Percentiles rank a stretch among this genome's conserved stretches.
These are phyloP conservation scores for Sugiyamaella boreocaroliniensis DNA, from an alignment of 805 yeast species.

Conservation along the genomic window DNA sequence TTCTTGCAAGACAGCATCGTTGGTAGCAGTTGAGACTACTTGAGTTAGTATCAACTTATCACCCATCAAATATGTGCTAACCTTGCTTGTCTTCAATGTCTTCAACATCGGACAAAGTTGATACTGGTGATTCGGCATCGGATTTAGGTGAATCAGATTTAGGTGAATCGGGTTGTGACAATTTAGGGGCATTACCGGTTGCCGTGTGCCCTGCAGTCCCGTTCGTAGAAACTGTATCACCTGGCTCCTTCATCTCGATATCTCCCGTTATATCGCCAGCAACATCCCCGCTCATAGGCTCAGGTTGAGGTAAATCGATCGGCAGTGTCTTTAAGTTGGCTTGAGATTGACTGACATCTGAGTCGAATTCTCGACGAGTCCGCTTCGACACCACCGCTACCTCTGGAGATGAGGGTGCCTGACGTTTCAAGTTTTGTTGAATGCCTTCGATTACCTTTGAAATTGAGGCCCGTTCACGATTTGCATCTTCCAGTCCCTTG, in stretches of 20 bases:
- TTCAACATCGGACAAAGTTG: neutral
- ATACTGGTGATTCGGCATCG: neutral
- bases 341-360: neutral
- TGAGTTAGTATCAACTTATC: too few relatives aligned
- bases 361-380: neutral
- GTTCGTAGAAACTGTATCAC: too few relatives aligned
- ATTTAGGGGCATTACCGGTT: too few relatives aligned
- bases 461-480: neutral
- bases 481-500: neutral
- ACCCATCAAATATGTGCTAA: too few relatives aligned
- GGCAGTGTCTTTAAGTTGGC: too few relatives aligned
- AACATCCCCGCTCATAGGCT: too few relatives aligned
- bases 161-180: neutral
- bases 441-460: neutral
- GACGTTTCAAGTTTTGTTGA: neutral
- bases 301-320: too few relatives aligned
- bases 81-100: neutral
- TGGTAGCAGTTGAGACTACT: too few relatives aligned
- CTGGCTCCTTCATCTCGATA: too few relatives aligned
- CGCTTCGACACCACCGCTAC: neutral
- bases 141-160: neutral
- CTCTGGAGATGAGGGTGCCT: neutral
- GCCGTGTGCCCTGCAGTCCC: too few relatives aligned
- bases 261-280: too few relatives aligned
- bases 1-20: too few relatives aligned